Evolutionary conservation across 2,329 filamentous ascomycete species (phyloP).

Genomic region (Scedosporium dehoogii): DNA sequence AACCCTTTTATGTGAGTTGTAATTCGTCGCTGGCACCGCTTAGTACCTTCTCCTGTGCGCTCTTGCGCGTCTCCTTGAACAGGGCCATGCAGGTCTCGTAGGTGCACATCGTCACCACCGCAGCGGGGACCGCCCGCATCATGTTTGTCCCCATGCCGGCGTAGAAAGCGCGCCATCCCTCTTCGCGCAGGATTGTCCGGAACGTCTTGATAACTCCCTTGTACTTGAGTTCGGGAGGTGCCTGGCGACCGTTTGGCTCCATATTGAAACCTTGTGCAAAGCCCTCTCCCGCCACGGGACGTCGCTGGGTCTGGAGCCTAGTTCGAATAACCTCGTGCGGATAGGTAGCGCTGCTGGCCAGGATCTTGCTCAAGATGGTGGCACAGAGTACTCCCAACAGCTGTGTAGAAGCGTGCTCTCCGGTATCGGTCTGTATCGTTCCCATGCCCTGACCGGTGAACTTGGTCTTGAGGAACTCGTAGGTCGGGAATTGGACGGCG

Average conservation of each 20-base stretch:
- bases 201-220: constrained; percentile 72
- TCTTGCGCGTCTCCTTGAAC: constrained; percentile 32
- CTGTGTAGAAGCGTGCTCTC: constrained; percentile 46
- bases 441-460: constrained; percentile 91
- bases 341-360: constrained; percentile 91
- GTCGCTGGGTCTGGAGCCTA: constrained; percentile 83
- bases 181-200: constrained; percentile 75
- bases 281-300: constrained; percentile 49
- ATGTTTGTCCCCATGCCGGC: constrained; percentile 96
- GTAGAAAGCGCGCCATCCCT: constrained; percentile 95
- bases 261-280: constrained; percentile 41
- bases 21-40: constrained; percentile 2
- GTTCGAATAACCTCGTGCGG: constrained; percentile 95
- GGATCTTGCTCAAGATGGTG: constrained; percentile 87
- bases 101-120: constrained; percentile 94
- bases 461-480: constrained; percentile 82
- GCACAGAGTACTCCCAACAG: constrained; percentile 79
- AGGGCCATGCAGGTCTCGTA: constrained; percentile 68
- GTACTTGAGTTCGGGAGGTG: constrained; percentile 46
- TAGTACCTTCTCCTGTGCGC: constrained; percentile 25
- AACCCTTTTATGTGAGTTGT: neutral
- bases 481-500: constrained; percentile 92
- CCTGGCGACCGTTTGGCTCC: constrained; percentile 26
- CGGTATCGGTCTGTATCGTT: constrained; percentile 45
- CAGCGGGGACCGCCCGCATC: constrained; percentile 88